Evolutionary conservation across 1,284 basidiomycete genomes (phyloP), one percentile per base, ranked within the genome.

Genomic region (Nidula niveotomentosa): DNA sequence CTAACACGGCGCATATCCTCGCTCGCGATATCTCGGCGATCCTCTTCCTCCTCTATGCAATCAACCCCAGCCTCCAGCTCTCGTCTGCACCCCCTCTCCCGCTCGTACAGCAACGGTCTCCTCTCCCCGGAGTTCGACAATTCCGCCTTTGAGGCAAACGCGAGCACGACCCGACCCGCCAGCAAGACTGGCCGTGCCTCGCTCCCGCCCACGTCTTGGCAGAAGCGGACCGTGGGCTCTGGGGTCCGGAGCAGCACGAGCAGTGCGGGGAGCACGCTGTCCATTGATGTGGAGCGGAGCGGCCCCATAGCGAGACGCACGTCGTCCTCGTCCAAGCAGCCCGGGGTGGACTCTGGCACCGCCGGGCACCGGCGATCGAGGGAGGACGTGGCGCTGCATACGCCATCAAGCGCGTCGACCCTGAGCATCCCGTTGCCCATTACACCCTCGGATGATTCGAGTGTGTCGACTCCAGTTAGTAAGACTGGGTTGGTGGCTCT

Each of bases 1-100:
- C 78, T 91, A 10, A 89, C 88, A 0, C 76, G 78, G 13, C 81
- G 86, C 7, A 69, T 91, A 3, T 90, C 86, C 2, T 72, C 75
- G 0, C 74, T 82, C 50, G 77, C 80, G 50, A 71, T 87, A n/a
- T 70, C 80, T 2, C 71, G 79, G 0, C 73, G 67, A 6, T 65
- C 73, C 8, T 76, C 75, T 1, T 57, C 64, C 7, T 64, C 71
- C 1, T 71, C 69, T 2, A 54, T 68, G 37, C 59, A 54, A 17
- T 63, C 56, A 9, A 45, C 36, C 12, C 36, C 51, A 44, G 53
- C 57, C 5, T 56, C 51, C 36, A 55, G 9, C 56, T 44, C 34
- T 60, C 59, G 23, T 50, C 43, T 55, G 6, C 67, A 67, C 56
- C 69, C 69, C 0, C 58, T 72, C 12, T 68, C 71, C 3, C 57